Evolutionary conservation across 2,329 filamentous ascomycete species (phyloP).

Genomic region (Penicillium decumbens): DNA sequence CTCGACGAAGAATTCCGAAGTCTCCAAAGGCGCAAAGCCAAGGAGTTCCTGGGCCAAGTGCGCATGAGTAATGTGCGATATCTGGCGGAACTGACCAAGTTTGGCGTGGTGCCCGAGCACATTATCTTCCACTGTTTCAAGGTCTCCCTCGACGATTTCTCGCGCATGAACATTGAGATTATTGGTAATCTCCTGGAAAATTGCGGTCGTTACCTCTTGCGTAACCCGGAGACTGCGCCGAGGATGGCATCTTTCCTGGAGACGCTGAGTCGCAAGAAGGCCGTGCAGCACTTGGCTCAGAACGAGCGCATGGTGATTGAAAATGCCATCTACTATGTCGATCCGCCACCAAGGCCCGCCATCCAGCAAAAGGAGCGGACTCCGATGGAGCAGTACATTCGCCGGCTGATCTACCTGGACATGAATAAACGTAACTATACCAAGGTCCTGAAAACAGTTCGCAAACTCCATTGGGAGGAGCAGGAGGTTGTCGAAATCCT

Average conservation of each 20-base stretch:
- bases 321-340: slow-evolving; percentile 96
- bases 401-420: slow-evolving; percentile 87
- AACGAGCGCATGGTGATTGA: slow-evolving; percentile 98
- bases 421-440: slow-evolving; percentile 92
- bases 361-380: slow-evolving; percentile 96
- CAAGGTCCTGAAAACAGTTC: slow-evolving; percentile 88
- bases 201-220: slow-evolving; percentile 87
- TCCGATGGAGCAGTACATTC: slow-evolving; percentile 85
- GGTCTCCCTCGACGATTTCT: slow-evolving; percentile 95
- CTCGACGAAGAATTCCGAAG: slow-evolving; percentile 96
- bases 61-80: slow-evolving; percentile 95
- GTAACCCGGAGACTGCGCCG: slow-evolving; percentile 86
- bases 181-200: slow-evolving; percentile 95
- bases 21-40: slow-evolving; percentile 91
- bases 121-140: slow-evolving; percentile 99
- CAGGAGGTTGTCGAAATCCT: slow-evolving; percentile 74
- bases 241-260: slow-evolving; percentile 93
- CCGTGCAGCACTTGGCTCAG: slow-evolving; percentile 88
- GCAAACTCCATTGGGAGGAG: slow-evolving; percentile 97
- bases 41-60: slow-evolving; percentile 93
- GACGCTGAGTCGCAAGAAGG: slow-evolving; percentile 91
- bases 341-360: slow-evolving; percentile 85
- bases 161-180: slow-evolving; percentile 98
- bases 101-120: slow-evolving; percentile 95
- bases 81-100: slow-evolving; percentile 93